Percentiles rank a stretch among this genome's conserved stretches.
These are phyloP conservation scores for Monilinia laxa DNA, from an alignment of 2,329 filamentous ascomycete genomes.

Conservation along the genomic window DNA sequence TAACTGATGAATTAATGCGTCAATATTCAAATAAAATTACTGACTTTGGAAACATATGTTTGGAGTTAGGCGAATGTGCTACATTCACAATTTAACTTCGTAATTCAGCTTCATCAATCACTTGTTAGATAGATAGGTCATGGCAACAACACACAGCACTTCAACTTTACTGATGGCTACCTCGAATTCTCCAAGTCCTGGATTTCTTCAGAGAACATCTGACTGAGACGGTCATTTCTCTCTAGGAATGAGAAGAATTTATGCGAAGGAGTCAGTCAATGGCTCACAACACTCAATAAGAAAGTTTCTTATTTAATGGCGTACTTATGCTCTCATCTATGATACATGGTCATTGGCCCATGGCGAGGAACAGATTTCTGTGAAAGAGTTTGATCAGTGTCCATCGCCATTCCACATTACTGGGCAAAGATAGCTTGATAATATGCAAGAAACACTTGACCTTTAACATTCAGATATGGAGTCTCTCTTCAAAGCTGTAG, in stretches of 20 bases:
- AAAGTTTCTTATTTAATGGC: not conserved
- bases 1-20: not conserved
- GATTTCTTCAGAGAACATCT: not conserved
- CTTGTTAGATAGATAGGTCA: not conserved
- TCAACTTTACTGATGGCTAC: not conserved
- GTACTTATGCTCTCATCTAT: not conserved
- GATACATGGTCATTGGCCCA: not conserved
- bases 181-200: not conserved
- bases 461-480: not conserved
- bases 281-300: not conserved
- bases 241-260: not conserved
- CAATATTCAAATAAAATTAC: not conserved
- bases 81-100: not conserved
- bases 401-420: not conserved
- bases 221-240: not conserved
- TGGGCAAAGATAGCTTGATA: not conserved
- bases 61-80: not conserved
- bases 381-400: not conserved
- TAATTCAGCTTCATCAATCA: not conserved
- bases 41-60: not conserved
- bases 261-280: not conserved
- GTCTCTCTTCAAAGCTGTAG: not conserved
- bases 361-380: not conserved
- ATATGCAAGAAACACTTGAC: not conserved
- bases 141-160: not conserved